Conservation (phyloP, 179 eudicot genomes). For the Heliamphora pulchella region DNA sequence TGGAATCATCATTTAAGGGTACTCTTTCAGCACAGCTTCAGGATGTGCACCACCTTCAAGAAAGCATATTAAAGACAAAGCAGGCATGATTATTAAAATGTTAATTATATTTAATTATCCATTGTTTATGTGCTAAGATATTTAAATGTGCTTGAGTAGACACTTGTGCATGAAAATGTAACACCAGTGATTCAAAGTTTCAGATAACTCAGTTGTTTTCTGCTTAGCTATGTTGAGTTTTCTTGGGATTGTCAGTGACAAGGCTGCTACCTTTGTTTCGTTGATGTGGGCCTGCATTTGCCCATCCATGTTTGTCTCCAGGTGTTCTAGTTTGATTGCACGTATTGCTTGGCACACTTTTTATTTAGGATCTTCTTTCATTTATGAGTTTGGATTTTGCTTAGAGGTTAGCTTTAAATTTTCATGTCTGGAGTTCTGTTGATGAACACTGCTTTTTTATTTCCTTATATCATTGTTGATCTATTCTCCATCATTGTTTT, state of each 20-base stretch:
- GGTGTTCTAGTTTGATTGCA: neutral
- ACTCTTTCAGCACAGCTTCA: constrained; percentile 72
- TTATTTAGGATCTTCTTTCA: constrained; percentile 2
- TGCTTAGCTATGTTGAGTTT: neutral
- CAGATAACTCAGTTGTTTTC: neutral
- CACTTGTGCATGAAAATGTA: neutral
- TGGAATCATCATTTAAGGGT: constrained; percentile 78
- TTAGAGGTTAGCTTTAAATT: neutral
- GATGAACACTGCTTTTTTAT: neutral
- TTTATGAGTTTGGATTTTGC: neutral
- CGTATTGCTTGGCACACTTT: neutral
- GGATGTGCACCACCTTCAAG: constrained; percentile 77
- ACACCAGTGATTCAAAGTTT: neutral
- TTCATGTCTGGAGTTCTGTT: neutral
- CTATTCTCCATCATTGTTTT: constrained; percentile 7
- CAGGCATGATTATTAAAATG: constrained; percentile 49
- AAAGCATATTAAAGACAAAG: constrained; percentile 71
- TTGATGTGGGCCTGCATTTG: neutral
- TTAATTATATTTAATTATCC: neutral
- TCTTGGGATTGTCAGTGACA: neutral
- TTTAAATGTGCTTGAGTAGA: neutral
- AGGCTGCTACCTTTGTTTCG: neutral
- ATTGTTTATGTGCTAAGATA: neutral
- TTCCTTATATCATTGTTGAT: neutral
- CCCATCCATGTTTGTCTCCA: neutral